Conservation (phyloP, 2,329 filamentous ascomycete species). For the Sclerotinia trifoliorum region DNA sequence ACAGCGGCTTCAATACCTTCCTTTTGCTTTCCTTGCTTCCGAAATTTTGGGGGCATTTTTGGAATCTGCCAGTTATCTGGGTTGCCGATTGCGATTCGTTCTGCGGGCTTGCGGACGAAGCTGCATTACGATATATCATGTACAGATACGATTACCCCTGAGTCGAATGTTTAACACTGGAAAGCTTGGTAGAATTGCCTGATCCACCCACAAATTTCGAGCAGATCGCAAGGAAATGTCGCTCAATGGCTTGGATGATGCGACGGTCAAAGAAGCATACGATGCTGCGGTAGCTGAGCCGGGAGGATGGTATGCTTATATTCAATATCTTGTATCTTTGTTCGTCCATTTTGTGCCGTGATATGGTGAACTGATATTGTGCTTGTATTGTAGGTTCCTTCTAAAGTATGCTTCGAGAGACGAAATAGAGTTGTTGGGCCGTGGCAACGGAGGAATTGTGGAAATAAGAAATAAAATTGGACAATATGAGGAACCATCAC, state of each 20-base stretch:
- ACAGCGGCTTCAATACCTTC: not conserved
- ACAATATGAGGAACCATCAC: conserved; percentile 78
- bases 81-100: conserved; percentile 16
- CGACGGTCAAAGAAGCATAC: conserved; percentile 79
- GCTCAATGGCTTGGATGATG: conserved; percentile 88
- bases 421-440: conserved; percentile 74
- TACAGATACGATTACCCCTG: conserved; percentile 36
- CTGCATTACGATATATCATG: conserved; percentile 35
- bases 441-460: conserved; percentile 76
- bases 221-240: conserved; percentile 63
- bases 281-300: conserved; percentile 76
- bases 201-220: conserved; percentile 16
- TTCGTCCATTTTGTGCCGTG: not conserved
- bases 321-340: conserved; percentile 12
- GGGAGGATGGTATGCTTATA: conserved; percentile 74
- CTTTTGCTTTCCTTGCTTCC: not conserved
- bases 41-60: not conserved
- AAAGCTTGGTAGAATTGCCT: conserved; percentile 16
- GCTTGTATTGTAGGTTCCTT: conserved; percentile 69
- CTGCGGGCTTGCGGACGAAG: conserved; percentile 32
- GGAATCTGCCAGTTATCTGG: conserved; percentile 11
- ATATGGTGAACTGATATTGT: conserved; percentile 26
- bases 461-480: conserved; percentile 79
- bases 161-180: conserved; percentile 26
- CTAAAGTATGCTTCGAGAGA: conserved; percentile 89